A percentile compares a stretch with the other conserved stretches of the same genome.
phyloP scores from a whole-genome alignment of 768 basidiomycete genomes.

The Phlegmacium glaucopus region DNA sequence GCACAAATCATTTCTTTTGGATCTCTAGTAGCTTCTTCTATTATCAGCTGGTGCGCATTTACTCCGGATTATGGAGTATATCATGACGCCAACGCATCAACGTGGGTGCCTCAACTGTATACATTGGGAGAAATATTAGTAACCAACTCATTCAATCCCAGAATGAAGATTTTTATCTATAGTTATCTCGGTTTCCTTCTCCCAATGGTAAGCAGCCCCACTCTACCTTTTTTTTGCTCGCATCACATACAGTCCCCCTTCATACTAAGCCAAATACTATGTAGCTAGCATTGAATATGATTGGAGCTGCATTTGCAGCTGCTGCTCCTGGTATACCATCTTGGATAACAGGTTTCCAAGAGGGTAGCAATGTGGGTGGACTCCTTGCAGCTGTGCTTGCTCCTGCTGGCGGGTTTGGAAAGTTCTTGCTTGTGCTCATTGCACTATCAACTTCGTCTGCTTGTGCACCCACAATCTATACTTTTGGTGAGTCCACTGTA shows the following conservation, averaged over 20 bases:
- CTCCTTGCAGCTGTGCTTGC: constrained; percentile 58
- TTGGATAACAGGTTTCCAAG: constrained; percentile 53
- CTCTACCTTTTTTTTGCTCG: background rate
- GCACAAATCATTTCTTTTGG: constrained; percentile 32
- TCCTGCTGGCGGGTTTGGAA: constrained; percentile 63
- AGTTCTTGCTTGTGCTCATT: constrained; percentile 68
- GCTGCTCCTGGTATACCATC: constrained; percentile 51
- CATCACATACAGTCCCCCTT: no score
- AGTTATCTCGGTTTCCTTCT: constrained; percentile 63
- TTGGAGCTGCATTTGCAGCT: constrained; percentile 67
- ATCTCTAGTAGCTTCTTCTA: constrained; percentile 34
- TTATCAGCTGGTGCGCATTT: constrained; percentile 37
- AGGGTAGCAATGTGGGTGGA: constrained; percentile 57
- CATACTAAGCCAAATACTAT: constrained; percentile 19
- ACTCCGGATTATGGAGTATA: constrained; percentile 45
- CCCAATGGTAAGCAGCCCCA: constrained; percentile 51
- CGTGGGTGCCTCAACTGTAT: no score
- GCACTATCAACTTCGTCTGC: constrained; percentile 72
- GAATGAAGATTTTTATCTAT: constrained; percentile 57
- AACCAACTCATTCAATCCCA: no score
- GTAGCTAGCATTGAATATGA: constrained; percentile 41
- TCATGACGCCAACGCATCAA: constrained; percentile 31
- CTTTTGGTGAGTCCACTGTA: constrained; percentile 44
- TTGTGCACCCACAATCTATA: constrained; percentile 77
- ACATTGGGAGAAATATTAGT: no score